Conservation (phyloP, 176 grass and related monocot genomes). For the Oryza punctata region DNA sequence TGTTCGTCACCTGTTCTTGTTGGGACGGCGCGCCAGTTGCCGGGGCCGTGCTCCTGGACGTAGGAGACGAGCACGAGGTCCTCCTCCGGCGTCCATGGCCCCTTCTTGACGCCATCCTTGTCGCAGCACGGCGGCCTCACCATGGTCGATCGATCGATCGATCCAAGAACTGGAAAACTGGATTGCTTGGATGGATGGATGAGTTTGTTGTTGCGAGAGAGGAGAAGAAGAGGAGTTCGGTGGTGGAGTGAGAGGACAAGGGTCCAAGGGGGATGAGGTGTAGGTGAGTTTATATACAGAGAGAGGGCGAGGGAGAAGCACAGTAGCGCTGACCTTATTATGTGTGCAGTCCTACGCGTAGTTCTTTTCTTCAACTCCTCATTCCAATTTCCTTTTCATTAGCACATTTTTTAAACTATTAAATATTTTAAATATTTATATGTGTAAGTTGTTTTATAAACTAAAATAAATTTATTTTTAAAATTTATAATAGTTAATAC, state of each 20-base stretch:
- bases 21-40: conserved; percentile 85
- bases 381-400: too few species aligned
- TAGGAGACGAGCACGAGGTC: conserved; percentile 91
- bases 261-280: conserved; percentile 34
- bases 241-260: conserved; percentile 18
- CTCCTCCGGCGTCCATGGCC: conserved; percentile 93
- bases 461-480: too few species aligned
- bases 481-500: too few species aligned
- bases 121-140: conserved; percentile 93
- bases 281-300: conserved; percentile 47
- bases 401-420: too few species aligned
- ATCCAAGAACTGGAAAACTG: too few species aligned
- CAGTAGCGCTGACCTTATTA: conserved; percentile 47
- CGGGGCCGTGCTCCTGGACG: conserved; percentile 84
- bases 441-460: too few species aligned
- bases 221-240: not conserved
- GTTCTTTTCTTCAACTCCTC: too few species aligned
- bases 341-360: not conserved
- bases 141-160: conserved; percentile 41
- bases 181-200: not conserved
- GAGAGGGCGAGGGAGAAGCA: not conserved
- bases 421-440: too few species aligned
- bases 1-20: conserved; percentile 45
- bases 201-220: not conserved
- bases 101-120: conserved; percentile 89